Conservation (phyloP, 768 basidiomycete species). For the Clavaria fumosa region DNA sequence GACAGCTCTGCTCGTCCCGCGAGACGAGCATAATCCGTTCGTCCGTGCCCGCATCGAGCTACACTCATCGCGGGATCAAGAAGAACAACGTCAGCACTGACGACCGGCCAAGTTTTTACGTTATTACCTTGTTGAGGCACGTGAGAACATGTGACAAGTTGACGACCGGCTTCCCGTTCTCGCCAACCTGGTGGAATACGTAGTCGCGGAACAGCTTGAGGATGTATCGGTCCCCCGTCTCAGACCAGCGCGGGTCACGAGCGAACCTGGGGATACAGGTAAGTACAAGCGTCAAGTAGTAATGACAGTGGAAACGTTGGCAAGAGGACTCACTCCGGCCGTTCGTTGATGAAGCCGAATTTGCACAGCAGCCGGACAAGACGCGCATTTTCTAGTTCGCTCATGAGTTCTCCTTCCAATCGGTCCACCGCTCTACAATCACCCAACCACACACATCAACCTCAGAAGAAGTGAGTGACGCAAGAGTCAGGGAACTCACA, state of each 20-base stretch:
- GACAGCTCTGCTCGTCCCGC: too few species aligned
- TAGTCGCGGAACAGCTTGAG: slow-evolving; percentile 97
- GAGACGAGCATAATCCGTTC: too few species aligned
- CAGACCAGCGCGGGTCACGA: slow-evolving; percentile 93
- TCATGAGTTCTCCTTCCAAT: slow-evolving; percentile 68
- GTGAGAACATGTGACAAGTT: slow-evolving; percentile 84
- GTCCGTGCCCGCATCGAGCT: slow-evolving; percentile 96
- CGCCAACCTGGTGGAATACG: slow-evolving; percentile 95
- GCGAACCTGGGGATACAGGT: slow-evolving; percentile 50
- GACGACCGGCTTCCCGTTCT: slow-evolving; percentile 74
- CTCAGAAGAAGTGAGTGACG: too few species aligned
- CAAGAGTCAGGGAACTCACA: slow-evolving; percentile 28
- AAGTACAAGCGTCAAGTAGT: not conserved
- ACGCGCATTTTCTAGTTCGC: slow-evolving; percentile 88
- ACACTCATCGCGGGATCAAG: slow-evolving; percentile 1
- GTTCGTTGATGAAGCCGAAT: slow-evolving; percentile 96
- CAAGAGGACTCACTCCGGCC: slow-evolving; percentile 69
- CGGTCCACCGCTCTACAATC: slow-evolving; percentile 54
- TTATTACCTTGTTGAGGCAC: slow-evolving; percentile 94
- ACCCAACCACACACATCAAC: not conserved
- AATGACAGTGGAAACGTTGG: not conserved
- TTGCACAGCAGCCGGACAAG: slow-evolving; percentile 82
- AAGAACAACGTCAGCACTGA: not conserved
- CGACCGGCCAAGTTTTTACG: slow-evolving; percentile 13
- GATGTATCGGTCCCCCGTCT: slow-evolving; percentile 95